Base-by-base conservation (phyloP, 768 basidiomycete species). In the Rhodotorula graminis region DNA sequence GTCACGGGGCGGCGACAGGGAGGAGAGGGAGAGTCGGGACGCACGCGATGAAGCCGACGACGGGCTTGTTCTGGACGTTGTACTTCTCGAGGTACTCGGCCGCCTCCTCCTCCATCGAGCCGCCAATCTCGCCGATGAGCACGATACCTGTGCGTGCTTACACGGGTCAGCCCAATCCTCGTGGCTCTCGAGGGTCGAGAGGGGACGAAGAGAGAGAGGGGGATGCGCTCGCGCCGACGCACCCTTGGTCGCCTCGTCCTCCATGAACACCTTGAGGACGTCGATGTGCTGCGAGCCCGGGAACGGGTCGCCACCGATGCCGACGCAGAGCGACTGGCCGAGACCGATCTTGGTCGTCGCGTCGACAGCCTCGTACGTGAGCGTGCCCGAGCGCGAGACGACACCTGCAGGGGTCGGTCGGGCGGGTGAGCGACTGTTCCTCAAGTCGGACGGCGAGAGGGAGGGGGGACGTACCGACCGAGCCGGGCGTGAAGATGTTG, bases 111-210 rank as follows among this genome's bases (percentile, higher is more conserved):
- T 99, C 96, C 95, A 97, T 76, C 15, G 92, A 90, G 31, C 96
- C 96, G 74, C 96, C 96, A 77, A 99, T 99, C 84, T 99, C 96
- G 72, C 96, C 96, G 78, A 99, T 99, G 73, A 98, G 84, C 74
- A 99, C 95, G 76, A 99, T 94, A 77, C 94, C 91, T 92, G 55
- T 10, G 14, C 9, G 29, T 25, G n/a, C n/a, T n/a, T n/a, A n/a
- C n/a, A n/a, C n/a, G n/a, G n/a, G n/a, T n/a, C n/a, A n/a, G n/a
- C n/a, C n/a, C n/a, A n/a, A n/a, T n/a, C n/a, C n/a, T n/a, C n/a
- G n/a, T n/a, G n/a, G n/a, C n/a, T n/a, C n/a, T n/a, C n/a, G n/a
- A n/a, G n/a, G n/a, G n/a, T 60, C 49, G 3, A 18, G 15, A 23
- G 52, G 21, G 47, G 15, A 50, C 46, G 50, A 25, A 53, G 52